phyloP scores from a whole-genome alignment of 1,284 basidiomycete genomes.

The Cryptococcus hybrid region DNA sequence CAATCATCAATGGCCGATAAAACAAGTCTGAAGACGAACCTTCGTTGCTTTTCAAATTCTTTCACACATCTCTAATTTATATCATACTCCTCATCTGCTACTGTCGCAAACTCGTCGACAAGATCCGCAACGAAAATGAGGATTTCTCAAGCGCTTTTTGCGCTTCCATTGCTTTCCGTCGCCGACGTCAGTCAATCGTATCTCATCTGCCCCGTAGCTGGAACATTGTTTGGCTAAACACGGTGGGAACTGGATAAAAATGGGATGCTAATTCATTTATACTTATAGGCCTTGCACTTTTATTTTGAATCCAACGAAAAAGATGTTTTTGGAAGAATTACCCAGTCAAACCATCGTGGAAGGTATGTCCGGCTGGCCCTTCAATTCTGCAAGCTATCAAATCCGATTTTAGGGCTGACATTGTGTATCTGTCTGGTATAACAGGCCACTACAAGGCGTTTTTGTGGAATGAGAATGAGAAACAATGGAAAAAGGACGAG shows the following conservation, averaged over 20 bases:
- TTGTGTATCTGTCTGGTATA: background rate
- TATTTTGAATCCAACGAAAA: slow-evolving; percentile 89
- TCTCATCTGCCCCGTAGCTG: background rate
- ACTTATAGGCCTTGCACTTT: slow-evolving; percentile 70
- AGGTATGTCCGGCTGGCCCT: slow-evolving; percentile 57
- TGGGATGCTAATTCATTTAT: background rate
- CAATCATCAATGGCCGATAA: no score
- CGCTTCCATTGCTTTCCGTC: slow-evolving; percentile 23
- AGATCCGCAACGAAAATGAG: slow-evolving; percentile 13
- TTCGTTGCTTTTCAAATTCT: no score
- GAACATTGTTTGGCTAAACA: background rate
- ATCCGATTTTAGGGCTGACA: background rate
- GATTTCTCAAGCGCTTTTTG: slow-evolving; percentile 15
- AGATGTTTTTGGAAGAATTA: slow-evolving; percentile 96
- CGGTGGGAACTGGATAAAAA: background rate
- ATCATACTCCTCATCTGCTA: no score
- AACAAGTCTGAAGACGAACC: no score
- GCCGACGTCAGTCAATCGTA: slow-evolving; percentile 22
- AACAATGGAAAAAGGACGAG: slow-evolving; percentile 69
- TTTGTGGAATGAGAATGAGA: slow-evolving; percentile 76
- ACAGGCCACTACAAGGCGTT: slow-evolving; percentile 88
- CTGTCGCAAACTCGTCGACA: background rate
- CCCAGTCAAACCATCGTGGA: slow-evolving; percentile 97
- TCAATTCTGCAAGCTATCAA: background rate
- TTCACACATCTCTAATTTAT: no score